phyloP scores from a whole-genome alignment of 306 rosid species.

The Dicorynia guianensis region DNA sequence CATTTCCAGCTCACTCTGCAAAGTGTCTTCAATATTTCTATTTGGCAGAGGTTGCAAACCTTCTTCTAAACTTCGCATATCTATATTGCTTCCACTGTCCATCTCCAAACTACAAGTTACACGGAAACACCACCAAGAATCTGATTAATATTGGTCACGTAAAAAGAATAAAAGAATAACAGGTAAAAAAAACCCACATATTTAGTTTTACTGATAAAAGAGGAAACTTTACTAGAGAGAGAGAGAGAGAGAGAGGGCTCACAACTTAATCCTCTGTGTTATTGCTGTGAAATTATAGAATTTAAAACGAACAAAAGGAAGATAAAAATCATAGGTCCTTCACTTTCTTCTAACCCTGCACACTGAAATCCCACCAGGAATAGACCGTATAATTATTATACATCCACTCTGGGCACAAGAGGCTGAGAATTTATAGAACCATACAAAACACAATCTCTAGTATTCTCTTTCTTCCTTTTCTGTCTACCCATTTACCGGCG shows the following conservation, averaged over 20 bases:
- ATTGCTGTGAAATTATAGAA: constrained; percentile 4
- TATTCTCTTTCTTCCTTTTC: constrained; percentile 2
- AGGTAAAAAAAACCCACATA: not conserved
- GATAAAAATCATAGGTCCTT: constrained; percentile 25
- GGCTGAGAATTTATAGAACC: constrained; percentile 1
- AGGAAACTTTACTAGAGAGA: not conserved
- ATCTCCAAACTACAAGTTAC: constrained; percentile 58
- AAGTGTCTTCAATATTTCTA: constrained; percentile 67
- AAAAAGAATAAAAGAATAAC: not conserved
- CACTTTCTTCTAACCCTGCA: constrained; percentile 16
- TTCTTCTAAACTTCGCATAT: constrained; percentile 44
- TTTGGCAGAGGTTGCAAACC: constrained; percentile 47
- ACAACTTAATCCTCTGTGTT: constrained; percentile 35
- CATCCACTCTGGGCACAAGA: not conserved
- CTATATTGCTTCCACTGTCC: constrained; percentile 69
- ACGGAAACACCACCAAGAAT: constrained; percentile 8
- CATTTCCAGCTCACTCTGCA: constrained; percentile 79
- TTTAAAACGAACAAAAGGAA: constrained; percentile 20
- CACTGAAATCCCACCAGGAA: constrained; percentile 29
- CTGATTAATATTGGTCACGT: constrained; percentile 14
- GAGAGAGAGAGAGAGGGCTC: not conserved
- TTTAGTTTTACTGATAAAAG: too few species aligned
- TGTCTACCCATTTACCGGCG: constrained; percentile 15
- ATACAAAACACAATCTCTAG: constrained; percentile 32
- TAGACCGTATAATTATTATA: not conserved